phyloP scores from a whole-genome alignment of 2,329 filamentous ascomycete species.

The Fusarium transvaalense region DNA sequence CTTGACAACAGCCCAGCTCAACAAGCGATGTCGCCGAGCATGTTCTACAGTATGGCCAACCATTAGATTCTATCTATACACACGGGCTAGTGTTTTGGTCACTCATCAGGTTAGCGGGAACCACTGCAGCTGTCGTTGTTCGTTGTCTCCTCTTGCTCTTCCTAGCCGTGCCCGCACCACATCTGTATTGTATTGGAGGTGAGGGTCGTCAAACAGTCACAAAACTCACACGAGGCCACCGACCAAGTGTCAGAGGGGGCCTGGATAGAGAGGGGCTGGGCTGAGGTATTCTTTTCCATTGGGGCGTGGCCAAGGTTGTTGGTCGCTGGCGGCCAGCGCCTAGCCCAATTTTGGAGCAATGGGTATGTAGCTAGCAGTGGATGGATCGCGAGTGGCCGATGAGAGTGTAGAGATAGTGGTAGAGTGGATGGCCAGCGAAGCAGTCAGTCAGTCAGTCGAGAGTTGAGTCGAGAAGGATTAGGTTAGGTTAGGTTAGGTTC shows the following conservation, averaged over 20 bases:
- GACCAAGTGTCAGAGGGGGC: constrained; percentile 33
- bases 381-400: constrained; percentile 46
- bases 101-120: constrained; percentile 34
- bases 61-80: constrained; percentile 13
- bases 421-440: constrained; percentile 30
- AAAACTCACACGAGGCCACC: constrained; percentile 38
- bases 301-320: constrained; percentile 41
- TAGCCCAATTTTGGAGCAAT: constrained; percentile 45
- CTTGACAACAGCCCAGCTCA: constrained; percentile 36
- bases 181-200: constrained; percentile 31
- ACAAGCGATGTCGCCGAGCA: constrained; percentile 38
- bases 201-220: constrained; percentile 39
- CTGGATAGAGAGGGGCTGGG: constrained; percentile 42
- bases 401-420: constrained; percentile 21
- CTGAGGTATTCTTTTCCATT: constrained; percentile 25
- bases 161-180: constrained; percentile 29
- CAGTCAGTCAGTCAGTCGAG: neutral
- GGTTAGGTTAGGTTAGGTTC: constrained; percentile 20
- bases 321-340: constrained; percentile 44
- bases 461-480: constrained; percentile 7
- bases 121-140: constrained; percentile 27
- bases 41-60: constrained; percentile 19
- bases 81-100: constrained; percentile 4
- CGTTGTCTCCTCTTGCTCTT: constrained; percentile 25
- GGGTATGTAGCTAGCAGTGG: constrained; percentile 44